Evolutionary conservation across 2,329 filamentous ascomycete species (phyloP), one percentile per base, ranked within the genome.

Genomic region (Xylaria digitata): DNA sequence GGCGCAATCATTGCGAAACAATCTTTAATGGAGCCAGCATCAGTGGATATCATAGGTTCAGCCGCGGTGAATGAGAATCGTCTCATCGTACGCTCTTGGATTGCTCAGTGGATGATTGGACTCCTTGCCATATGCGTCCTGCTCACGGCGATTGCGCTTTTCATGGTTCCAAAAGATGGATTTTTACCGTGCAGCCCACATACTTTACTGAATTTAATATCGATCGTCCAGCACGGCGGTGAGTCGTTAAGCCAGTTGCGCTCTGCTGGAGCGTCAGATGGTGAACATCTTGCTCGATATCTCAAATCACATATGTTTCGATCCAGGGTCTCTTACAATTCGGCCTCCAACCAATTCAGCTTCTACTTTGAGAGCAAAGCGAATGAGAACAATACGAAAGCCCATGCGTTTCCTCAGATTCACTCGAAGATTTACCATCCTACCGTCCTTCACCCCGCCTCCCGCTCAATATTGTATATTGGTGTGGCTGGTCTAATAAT

Each of bases 261-360:
- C 7, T 40, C 9, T 48, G n/a, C 59, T 8, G 59, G 59, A 15
- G 59, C 59, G n/a, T 54, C 50, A 5, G 50, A 61, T 9, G 30
- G n/a, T 1, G 4, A 46, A 1, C 26, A 61, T 4, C 30, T 61
- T 30, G 7, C 13, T 13, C 59, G n/a, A 15, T 54, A 8, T 9
- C 40, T 55, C 26, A 7, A 9, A 15, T 3, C 6, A 54, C 55
- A 40, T 1, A 48, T 5, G 13, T 61, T 54, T 30, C 3, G 8
- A 48, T 61, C 59, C 13, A 26, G 7, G 7, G 13, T 40, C n/a
- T 13, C n/a, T 26, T 40, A 54, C 17, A 43, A 62, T 6, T 4
- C 19, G 6, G 3, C 4, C 19, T 49, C 43, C n/a, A 6, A 19
- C 2, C 42, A 17, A 13, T 62, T 42, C 8, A 17, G 6, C 5